Base-by-base conservation (phyloP, 352 stramenopile species). In the Phytophthora cactorum region DNA sequence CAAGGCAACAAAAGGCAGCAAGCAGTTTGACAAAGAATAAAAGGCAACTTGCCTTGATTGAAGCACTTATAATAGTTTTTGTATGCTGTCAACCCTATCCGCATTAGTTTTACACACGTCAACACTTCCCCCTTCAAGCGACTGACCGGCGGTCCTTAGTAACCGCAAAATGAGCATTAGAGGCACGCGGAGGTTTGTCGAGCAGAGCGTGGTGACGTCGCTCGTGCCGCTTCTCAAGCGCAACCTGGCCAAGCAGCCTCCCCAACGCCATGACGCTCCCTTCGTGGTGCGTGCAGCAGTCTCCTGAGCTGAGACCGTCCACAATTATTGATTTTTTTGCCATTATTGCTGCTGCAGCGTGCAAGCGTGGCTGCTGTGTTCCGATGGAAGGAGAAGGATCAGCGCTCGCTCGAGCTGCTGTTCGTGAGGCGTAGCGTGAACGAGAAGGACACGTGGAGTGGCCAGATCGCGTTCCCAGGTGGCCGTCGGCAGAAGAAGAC, bases 361-460 rank as follows among this genome's bases (percentile, higher is more conserved):
- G 88, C 88, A 22, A 92, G 86, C 46, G 88, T 95, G 28, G 88
- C 88, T 2, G 88, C 88, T 1, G 75, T 95, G 31, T 93, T 95
- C 61, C 88, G 88, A 9, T 92, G 81, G 84, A 81, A 81, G n/a
- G 81, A 91, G 57, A 79, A 79, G 45, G 75, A 90, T 63, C 75
- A 88, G 43, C 69, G 43, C 11, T 86, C 82, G 52, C 72, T 96
- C 0, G 79, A 96, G 59, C 57, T 96, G 52, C 72, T 96, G 25
- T 86, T 94, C 43, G 87, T 96, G 56, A 81, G 86, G 7, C 86
- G 88, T 27, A 80, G 75, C 17, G 68, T 92, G 56, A 96, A 93
- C 54, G 73, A 89, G 41, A 75, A 79, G 34, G 88, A 96, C 66
- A 78, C 78, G 36, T 96, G 88, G 88, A 96, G 88, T 47, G 86